phyloP scores from a whole-genome alignment of 495 filamentous ascomycete species.

The Penicillium canariense region DNA sequence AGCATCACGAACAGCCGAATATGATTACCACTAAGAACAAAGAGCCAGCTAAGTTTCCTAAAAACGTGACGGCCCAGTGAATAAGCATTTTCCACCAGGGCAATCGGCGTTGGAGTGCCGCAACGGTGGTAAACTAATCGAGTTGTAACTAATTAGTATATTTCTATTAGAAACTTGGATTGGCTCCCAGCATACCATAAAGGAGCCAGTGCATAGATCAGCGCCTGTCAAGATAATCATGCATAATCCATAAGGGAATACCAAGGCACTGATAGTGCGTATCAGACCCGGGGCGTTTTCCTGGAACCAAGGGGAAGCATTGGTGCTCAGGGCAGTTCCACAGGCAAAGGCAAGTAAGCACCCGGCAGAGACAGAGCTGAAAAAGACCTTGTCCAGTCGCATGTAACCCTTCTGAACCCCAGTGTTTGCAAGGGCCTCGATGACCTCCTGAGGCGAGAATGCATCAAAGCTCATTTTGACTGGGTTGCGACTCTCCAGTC shows the following conservation, averaged over 20 bases:
- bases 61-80: conserved; percentile 58
- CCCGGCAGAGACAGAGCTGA: conserved; percentile 53
- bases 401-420: conserved; percentile 52
- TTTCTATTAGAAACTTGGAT: background rate
- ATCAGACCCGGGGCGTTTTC: conserved; percentile 60
- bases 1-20: conserved; percentile 48
- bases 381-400: conserved; percentile 52
- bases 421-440: conserved; percentile 42
- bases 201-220: conserved; percentile 59
- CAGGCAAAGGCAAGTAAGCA: conserved; percentile 54
- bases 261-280: conserved; percentile 50
- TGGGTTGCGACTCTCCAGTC: background rate
- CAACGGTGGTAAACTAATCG: conserved; percentile 52
- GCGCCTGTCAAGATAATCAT: conserved; percentile 60
- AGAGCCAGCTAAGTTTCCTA: conserved; percentile 58
- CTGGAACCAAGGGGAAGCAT: conserved; percentile 56
- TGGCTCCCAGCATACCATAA: conserved; percentile 45
- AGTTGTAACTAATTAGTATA: background rate
- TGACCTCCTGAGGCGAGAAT: conserved; percentile 45
- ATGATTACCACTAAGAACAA: conserved; percentile 59
- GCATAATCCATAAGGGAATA: conserved; percentile 59
- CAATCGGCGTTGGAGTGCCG: conserved; percentile 51
- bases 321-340: conserved; percentile 51
- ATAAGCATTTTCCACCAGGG: conserved; percentile 47
- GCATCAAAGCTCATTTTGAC: conserved; percentile 32